Percentiles rank a stretch among this genome's conserved stretches.
Evolutionary conservation across 164 flowering plant genomes (phyloP).

Genomic region (Chloranthus sessilifolius): DNA sequence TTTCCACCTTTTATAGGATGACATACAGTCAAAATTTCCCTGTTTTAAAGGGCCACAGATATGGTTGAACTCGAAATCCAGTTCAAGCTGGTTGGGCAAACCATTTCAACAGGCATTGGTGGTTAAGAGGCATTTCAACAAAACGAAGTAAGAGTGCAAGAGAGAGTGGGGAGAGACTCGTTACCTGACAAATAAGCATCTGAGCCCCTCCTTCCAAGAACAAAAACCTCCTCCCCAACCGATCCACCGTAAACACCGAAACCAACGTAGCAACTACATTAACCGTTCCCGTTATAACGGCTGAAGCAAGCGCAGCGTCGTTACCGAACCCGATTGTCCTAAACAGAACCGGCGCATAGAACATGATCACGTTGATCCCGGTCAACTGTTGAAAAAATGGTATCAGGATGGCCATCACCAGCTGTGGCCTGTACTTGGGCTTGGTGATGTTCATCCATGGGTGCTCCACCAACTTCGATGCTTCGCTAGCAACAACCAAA

Average conservation of each 20-base stretch:
- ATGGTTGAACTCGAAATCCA: too few species aligned
- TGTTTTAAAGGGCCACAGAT: too few species aligned
- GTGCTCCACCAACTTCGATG: slow-evolving; percentile 16
- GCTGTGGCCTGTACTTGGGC: slow-evolving; percentile 22
- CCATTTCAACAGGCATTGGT: too few species aligned
- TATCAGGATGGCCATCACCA: slow-evolving; percentile 22
- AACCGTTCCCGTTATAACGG: slow-evolving; percentile 23
- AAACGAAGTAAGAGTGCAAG: too few species aligned
- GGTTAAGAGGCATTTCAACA: too few species aligned
- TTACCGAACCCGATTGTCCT: slow-evolving; percentile 22
- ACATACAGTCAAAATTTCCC: too few species aligned
- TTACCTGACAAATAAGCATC: slow-evolving; percentile 27
- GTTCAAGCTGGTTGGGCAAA: too few species aligned
- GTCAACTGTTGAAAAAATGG: slow-evolving; percentile 28
- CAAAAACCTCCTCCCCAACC: slow-evolving; percentile 18
- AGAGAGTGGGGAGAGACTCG: too few species aligned
- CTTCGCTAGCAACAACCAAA: slow-evolving; percentile 17
- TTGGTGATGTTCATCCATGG: slow-evolving; percentile 23
- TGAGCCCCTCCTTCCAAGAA: slow-evolving; percentile 29
- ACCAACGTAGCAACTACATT: slow-evolving; percentile 23
- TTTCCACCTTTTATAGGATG: too few species aligned
- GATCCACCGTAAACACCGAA: slow-evolving; percentile 17
- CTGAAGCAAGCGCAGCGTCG: slow-evolving; percentile 22
- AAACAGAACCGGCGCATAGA: slow-evolving; percentile 28
- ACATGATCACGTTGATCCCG: slow-evolving; percentile 32